Conservation (phyloP, 2,329 filamentous ascomycete species). For the Diaporthe destruens region DNA sequence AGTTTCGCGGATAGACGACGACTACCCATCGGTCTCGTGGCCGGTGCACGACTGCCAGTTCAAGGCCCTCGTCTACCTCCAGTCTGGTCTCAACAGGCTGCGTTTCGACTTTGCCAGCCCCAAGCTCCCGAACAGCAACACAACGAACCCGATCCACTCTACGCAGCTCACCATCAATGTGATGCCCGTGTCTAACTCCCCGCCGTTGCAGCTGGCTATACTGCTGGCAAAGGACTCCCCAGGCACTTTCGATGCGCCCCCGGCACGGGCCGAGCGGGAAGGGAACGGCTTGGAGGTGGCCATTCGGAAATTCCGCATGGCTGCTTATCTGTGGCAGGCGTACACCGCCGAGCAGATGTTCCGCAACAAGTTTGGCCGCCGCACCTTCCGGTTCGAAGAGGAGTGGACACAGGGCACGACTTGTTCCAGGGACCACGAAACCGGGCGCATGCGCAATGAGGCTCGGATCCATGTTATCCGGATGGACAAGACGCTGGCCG, state of each 20-base stretch:
- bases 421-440: slow-evolving; percentile 79
- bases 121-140: slow-evolving; percentile 78
- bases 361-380: slow-evolving; percentile 85
- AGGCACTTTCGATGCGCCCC: slow-evolving; percentile 85
- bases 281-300: slow-evolving; percentile 86
- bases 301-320: slow-evolving; percentile 91
- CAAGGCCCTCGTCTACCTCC: slow-evolving; percentile 91
- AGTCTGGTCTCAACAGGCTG: slow-evolving; percentile 88
- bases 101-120: slow-evolving; percentile 90
- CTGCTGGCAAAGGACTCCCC: slow-evolving; percentile 90
- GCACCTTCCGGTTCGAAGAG: slow-evolving; percentile 92
- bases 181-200: slow-evolving; percentile 80
- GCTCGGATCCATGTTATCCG: slow-evolving; percentile 90
- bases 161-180: slow-evolving; percentile 88
- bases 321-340: slow-evolving; percentile 95
- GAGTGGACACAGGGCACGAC: slow-evolving; percentile 90
- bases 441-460: slow-evolving; percentile 85
- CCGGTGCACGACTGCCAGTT: slow-evolving; percentile 91
- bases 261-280: slow-evolving; percentile 80
- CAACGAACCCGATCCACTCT: slow-evolving; percentile 78
- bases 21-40: slow-evolving; percentile 86
- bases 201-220: slow-evolving; percentile 90
- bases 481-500: slow-evolving; percentile 84
- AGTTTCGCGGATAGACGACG: slow-evolving; percentile 85
- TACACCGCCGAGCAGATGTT: slow-evolving; percentile 98